phyloP scores from a whole-genome alignment of 345 rosid genomes.

The Arabidopsis arenosa region DNA sequence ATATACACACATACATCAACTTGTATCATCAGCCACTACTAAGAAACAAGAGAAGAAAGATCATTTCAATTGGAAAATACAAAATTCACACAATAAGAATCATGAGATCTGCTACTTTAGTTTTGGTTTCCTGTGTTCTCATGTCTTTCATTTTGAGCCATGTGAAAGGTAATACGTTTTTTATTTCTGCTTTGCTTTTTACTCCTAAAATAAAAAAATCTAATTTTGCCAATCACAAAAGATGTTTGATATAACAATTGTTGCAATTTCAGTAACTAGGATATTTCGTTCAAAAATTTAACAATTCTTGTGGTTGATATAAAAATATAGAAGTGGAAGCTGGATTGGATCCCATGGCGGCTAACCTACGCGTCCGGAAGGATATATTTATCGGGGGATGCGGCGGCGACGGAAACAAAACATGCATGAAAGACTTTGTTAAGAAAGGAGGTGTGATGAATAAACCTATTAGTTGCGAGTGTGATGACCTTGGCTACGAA shows the following conservation, averaged over 20 bases:
- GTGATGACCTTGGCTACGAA: conserved; percentile 27
- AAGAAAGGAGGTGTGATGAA: conserved; percentile 18
- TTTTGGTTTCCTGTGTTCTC: conserved; percentile 25
- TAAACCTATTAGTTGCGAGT: conserved; percentile 28
- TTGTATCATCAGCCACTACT: too few species aligned
- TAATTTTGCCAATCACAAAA: too few species aligned
- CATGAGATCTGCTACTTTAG: conserved; percentile 29
- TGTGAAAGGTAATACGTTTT: conserved; percentile 10
- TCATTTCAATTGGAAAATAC: too few species aligned
- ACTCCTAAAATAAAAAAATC: too few species aligned
- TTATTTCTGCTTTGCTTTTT: too few species aligned
- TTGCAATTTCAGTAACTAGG: background rate
- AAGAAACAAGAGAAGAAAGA: too few species aligned
- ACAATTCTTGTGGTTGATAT: conserved; percentile 14
- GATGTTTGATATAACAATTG: too few species aligned
- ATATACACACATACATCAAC: too few species aligned
- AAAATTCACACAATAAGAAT: background rate
- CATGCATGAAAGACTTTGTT: conserved; percentile 40
- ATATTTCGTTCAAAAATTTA: background rate
- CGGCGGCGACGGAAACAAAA: conserved; percentile 26
- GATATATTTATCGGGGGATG: conserved; percentile 36
- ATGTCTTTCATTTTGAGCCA: background rate
- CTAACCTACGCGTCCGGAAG: background rate
- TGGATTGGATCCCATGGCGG: background rate
- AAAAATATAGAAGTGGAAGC: conserved; percentile 29